phyloP scores from a whole-genome alignment of 2,329 filamentous ascomycete genomes.

The Nannizzia gypsea region DNA sequence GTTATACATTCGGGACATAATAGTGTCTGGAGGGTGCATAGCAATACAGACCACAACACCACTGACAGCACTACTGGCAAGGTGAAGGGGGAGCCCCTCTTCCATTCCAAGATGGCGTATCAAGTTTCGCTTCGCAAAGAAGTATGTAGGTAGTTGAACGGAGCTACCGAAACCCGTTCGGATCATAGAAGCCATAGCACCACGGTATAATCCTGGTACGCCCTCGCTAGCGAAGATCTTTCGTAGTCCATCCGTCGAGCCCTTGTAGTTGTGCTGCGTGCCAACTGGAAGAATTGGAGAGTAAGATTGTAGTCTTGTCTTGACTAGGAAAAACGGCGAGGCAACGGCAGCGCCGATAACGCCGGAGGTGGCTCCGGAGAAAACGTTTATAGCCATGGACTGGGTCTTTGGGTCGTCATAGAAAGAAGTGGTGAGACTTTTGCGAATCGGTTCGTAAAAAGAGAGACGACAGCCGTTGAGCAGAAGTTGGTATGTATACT shows the following conservation, averaged over 20 bases:
- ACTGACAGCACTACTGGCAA: conserved; percentile 76
- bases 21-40: conserved; percentile 97
- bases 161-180: conserved; percentile 90
- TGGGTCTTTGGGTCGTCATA: conserved; percentile 65
- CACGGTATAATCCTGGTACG: conserved; percentile 70
- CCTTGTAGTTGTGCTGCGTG: conserved; percentile 88
- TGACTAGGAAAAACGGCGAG: conserved; percentile 94
- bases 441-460: conserved; percentile 92
- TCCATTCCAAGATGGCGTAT: conserved; percentile 75
- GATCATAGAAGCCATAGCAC: conserved; percentile 87
- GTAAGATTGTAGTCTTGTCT: conserved; percentile 88
- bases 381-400: conserved; percentile 81
- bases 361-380: conserved; percentile 78
- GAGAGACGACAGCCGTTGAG: conserved; percentile 93
- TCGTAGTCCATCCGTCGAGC: conserved; percentile 68
- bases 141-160: conserved; percentile 94
- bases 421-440: conserved; percentile 54
- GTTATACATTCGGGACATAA: conserved; percentile 99
- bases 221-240: conserved; percentile 73
- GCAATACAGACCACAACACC: conserved; percentile 95
- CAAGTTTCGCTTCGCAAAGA: conserved; percentile 84
- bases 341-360: conserved; percentile 86
- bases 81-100: conserved; percentile 78
- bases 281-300: conserved; percentile 87
- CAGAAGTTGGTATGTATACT: conserved; percentile 90